A percentile compares a stretch with the other conserved stretches of the same genome.
Evolutionary conservation across 2,329 filamentous ascomycete species (phyloP).

Genomic region (Ciborinia camelliae): DNA sequence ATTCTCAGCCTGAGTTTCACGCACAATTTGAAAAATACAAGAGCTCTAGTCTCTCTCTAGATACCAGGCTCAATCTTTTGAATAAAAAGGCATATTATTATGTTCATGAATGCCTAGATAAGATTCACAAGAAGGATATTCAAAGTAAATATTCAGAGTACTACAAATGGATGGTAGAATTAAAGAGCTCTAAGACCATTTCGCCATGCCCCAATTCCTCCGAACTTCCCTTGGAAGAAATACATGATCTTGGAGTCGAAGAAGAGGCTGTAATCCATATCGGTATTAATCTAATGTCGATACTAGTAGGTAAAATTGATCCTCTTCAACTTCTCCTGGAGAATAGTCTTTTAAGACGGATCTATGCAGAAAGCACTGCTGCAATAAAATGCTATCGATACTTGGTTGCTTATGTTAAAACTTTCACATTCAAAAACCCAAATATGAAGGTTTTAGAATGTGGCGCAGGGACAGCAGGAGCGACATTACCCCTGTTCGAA

Average conservation of each 20-base stretch:
- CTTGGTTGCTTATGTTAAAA: neutral
- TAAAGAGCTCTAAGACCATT: neutral
- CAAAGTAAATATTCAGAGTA: neutral
- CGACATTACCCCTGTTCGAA: neutral
- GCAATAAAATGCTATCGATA: neutral
- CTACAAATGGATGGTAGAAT: neutral
- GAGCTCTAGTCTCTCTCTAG: neutral
- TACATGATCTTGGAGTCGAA: neutral
- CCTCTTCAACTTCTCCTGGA: neutral
- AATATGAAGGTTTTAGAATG: conserved; percentile 37
- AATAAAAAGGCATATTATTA: neutral
- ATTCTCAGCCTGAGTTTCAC: neutral
- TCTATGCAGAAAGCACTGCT: neutral
- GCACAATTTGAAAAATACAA: neutral
- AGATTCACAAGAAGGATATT: neutral
- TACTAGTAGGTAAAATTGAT: neutral
- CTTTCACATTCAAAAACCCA: conserved; percentile 26
- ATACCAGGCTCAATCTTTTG: neutral
- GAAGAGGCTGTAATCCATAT: neutral
- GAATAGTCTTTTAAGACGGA: neutral
- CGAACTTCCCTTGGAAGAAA: neutral
- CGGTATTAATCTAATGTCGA: neutral
- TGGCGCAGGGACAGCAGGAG: conserved; percentile 21
- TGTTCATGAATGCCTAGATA: neutral
- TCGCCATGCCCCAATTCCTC: neutral